Conservation (phyloP, 345 rosid species). For the Corchorus capsularis region DNA sequence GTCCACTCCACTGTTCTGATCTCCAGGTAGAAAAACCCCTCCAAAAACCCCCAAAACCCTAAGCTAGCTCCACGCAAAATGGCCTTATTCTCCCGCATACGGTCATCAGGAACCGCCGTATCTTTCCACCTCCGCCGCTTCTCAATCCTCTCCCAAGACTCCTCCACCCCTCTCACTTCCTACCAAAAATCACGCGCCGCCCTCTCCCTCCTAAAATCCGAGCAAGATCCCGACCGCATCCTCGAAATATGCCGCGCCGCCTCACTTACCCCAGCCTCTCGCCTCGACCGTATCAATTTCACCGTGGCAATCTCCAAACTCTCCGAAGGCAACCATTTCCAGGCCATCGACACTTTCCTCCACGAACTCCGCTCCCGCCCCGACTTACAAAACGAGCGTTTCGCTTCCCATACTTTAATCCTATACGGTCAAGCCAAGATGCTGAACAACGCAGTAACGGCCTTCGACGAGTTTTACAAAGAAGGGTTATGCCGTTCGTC, state of each 20-base stretch:
- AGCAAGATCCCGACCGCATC: constrained; percentile 70
- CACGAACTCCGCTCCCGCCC: constrained; percentile 61
- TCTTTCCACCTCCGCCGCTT: constrained; percentile 32
- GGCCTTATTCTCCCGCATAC: constrained; percentile 54
- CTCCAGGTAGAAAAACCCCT: not conserved
- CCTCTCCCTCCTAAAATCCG: constrained; percentile 65
- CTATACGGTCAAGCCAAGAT: constrained; percentile 80
- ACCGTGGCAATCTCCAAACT: constrained; percentile 70
- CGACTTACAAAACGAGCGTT: constrained; percentile 63
- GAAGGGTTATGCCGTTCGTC: constrained; percentile 47
- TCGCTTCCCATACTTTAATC: constrained; percentile 60
- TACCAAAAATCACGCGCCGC: constrained; percentile 66
- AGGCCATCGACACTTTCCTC: constrained; percentile 49
- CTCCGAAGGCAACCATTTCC: constrained; percentile 49
- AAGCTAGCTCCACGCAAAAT: constrained; percentile 26
- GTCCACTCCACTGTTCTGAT: no score
- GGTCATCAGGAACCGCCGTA: constrained; percentile 24
- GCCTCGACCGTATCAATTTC: constrained; percentile 65
- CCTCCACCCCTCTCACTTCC: constrained; percentile 52
- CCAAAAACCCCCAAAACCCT: constrained; percentile 18
- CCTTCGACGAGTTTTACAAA: constrained; percentile 56
- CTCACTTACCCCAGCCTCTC: constrained; percentile 56
- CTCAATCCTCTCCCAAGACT: constrained; percentile 45
- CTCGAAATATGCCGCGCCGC: constrained; percentile 87
- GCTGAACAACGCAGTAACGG: constrained; percentile 57